These are phyloP conservation scores for Liriodendron chinense DNA, from an alignment of 164 flowering plant species.

Conservation along the genomic window DNA sequence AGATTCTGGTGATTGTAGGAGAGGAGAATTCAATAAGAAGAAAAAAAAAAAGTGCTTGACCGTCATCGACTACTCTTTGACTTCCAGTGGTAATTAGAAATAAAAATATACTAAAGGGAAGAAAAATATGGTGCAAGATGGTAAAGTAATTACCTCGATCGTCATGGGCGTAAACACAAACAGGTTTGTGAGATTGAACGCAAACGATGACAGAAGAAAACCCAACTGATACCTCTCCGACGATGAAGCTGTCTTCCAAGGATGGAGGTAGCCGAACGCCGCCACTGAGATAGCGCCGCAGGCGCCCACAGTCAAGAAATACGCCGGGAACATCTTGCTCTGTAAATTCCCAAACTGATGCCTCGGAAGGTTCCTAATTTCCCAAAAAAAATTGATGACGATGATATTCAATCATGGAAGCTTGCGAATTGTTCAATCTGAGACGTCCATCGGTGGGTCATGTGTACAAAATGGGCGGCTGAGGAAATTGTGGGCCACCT, in stretches of 20 bases:
- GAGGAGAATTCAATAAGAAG: no score
- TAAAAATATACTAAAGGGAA: no score
- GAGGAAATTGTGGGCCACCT: no score
- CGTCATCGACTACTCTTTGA: no score
- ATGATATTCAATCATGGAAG: no score
- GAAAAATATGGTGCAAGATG: background rate
- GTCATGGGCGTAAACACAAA: constrained; percentile 95
- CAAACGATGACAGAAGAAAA: constrained; percentile 68
- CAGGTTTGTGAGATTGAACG: constrained; percentile 77
- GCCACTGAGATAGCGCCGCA: constrained; percentile 70
- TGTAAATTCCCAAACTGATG: constrained; percentile 94
- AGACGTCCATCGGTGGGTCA: no score
- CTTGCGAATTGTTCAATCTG: no score
- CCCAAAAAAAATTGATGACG: background rate
- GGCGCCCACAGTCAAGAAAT: constrained; percentile 65
- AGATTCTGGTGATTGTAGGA: no score
- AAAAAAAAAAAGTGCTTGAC: no score
- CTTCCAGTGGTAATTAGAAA: no score
- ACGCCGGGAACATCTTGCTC: constrained; percentile 99
- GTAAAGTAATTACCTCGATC: constrained; percentile 25
- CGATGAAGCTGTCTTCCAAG: constrained; percentile 66
- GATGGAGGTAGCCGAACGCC: constrained; percentile 80
- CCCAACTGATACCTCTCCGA: constrained; percentile 87
- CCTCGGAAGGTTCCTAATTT: constrained; percentile 71
- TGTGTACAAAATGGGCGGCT: no score